Evolutionary conservation across 2,329 filamentous ascomycete species (phyloP).

Genomic region (Coniosporium tulheliwenetii): DNA sequence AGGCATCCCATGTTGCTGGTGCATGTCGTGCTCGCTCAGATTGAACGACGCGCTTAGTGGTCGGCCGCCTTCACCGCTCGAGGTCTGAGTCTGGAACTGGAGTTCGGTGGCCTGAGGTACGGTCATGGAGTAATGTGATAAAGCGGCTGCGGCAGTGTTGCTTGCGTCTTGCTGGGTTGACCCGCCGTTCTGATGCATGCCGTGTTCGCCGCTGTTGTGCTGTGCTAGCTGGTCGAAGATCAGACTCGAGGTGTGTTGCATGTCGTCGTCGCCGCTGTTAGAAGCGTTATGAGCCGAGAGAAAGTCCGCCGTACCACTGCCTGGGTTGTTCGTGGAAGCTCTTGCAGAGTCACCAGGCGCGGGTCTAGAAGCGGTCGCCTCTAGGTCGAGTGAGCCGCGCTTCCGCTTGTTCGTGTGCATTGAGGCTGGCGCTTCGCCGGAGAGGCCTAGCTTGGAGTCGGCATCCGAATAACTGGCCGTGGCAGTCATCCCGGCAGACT

Average conservation of each 20-base stretch:
- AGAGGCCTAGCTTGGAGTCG: too few relatives aligned
- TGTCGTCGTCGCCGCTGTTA: conserved; percentile 21
- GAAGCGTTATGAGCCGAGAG: conserved; percentile 23
- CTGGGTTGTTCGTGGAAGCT: conserved; percentile 8
- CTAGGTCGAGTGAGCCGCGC: conserved; percentile 28
- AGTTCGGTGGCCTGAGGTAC: conserved; percentile 40
- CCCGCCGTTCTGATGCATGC: conserved; percentile 32
- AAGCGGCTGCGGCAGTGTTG: conserved; percentile 45
- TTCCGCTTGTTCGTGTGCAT: conserved; percentile 24
- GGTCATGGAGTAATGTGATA: conserved; percentile 37
- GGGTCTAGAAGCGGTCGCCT: conserved; percentile 16
- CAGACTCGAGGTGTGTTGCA: conserved; percentile 16
- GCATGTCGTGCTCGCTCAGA: conserved; percentile 21
- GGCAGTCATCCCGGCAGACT: too few relatives aligned
- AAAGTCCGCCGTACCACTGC: conserved; percentile 16
- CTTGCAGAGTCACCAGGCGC: conserved; percentile 11
- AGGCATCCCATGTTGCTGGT: conserved; percentile 21
- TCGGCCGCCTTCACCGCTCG: conserved; percentile 23
- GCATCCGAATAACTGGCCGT: too few relatives aligned
- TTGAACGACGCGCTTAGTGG: conserved; percentile 22
- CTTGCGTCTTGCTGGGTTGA: conserved; percentile 30
- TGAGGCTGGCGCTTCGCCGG: too few relatives aligned
- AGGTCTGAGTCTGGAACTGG: conserved; percentile 31
- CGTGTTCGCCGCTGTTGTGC: conserved; percentile 12
- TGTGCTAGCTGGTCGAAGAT: conserved; percentile 17